phyloP scores from a whole-genome alignment of 345 rosid species.

The Firmiana major region DNA sequence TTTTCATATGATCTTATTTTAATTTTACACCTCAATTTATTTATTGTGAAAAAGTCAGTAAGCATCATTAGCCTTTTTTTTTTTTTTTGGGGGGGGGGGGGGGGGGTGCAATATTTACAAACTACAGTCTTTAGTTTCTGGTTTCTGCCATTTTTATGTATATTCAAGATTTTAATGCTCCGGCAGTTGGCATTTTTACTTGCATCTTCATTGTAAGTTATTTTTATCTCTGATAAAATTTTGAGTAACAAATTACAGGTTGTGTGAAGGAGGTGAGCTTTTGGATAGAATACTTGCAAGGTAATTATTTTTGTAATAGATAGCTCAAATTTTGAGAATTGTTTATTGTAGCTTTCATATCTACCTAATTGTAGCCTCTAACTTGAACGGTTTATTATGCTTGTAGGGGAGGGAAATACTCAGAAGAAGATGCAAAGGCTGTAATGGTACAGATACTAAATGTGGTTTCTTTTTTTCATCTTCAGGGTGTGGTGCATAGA shows the following conservation, averaged over 20 bases:
- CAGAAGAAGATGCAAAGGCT: slow-evolving; percentile 83
- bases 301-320: slow-evolving; percentile 29
- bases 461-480: slow-evolving; percentile 90
- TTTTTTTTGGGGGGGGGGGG: background rate
- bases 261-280: slow-evolving; percentile 98
- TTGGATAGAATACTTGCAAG: slow-evolving; percentile 85
- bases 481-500: slow-evolving; percentile 95
- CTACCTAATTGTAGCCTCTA: slow-evolving; percentile 16
- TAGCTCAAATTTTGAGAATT: background rate
- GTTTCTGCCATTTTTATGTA: background rate
- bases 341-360: background rate
- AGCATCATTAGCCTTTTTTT: background rate
- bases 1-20: slow-evolving; percentile 11
- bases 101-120: background rate
- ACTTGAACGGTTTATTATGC: slow-evolving; percentile 14
- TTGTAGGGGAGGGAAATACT: slow-evolving; percentile 84
- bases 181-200: background rate
- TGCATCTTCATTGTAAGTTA: slow-evolving; percentile 3
- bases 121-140: background rate
- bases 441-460: slow-evolving; percentile 79
- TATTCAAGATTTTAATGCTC: background rate
- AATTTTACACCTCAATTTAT: background rate
- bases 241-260: slow-evolving; percentile 46
- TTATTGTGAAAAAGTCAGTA: background rate
- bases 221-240: background rate